Conservation (phyloP, 2,329 filamentous ascomycete species). For the Colletotrichum aenigma region DNA sequence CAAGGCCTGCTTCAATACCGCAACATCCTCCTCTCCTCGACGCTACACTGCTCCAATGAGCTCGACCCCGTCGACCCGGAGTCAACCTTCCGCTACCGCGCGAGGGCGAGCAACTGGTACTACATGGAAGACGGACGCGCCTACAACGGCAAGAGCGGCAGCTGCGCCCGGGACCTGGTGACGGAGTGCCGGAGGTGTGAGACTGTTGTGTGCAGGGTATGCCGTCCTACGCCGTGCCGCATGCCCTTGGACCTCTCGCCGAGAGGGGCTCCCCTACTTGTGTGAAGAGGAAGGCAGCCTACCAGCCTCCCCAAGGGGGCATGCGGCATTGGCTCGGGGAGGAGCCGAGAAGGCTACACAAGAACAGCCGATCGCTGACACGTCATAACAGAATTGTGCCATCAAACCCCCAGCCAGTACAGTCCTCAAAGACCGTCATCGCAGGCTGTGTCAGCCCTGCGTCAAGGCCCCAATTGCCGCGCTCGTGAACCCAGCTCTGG, state of each 20-base stretch:
- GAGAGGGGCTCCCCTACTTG: not conserved
- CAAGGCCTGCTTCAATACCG: slow-evolving; percentile 80
- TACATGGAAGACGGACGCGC: slow-evolving; percentile 62
- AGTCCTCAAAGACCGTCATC: slow-evolving; percentile 75
- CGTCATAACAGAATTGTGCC: slow-evolving; percentile 75
- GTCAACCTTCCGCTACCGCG: slow-evolving; percentile 61
- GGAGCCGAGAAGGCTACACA: not conserved
- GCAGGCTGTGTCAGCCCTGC: slow-evolving; percentile 80
- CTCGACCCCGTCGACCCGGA: slow-evolving; percentile 56
- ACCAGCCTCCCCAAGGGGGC: not conserved
- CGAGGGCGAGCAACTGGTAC: slow-evolving; percentile 62
- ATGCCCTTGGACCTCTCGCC: not conserved
- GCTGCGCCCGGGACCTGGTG: slow-evolving; percentile 89
- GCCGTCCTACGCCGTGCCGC: slow-evolving; percentile 14
- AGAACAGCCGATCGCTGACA: slow-evolving; percentile 13
- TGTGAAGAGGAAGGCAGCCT: not conserved
- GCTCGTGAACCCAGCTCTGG: slow-evolving; percentile 50
- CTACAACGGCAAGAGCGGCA: slow-evolving; percentile 70
- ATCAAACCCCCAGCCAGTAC: slow-evolving; percentile 77
- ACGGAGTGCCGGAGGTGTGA: slow-evolving; percentile 80
- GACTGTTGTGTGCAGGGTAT: slow-evolving; percentile 80
- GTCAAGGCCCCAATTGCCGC: slow-evolving; percentile 70
- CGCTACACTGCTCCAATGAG: slow-evolving; percentile 82
- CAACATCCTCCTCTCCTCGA: slow-evolving; percentile 72
- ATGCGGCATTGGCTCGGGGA: slow-evolving; percentile 1